Conservation (phyloP, 2,329 filamentous ascomycete species). For the Hymenoscyphus infarciens region DNA sequence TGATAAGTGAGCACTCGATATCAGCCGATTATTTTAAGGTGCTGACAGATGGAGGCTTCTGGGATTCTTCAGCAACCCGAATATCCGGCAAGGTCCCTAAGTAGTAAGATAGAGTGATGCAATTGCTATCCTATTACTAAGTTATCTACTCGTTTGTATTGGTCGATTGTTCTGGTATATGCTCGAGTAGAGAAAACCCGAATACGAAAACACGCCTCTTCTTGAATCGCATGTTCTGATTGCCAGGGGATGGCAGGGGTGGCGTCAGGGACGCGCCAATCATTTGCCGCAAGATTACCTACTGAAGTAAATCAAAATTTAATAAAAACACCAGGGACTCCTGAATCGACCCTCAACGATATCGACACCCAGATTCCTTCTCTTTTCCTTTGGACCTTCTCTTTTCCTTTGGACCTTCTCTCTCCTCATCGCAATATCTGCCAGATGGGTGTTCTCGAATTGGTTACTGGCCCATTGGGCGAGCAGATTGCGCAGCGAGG, state of each 20-base stretch:
- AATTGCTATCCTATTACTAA: too few relatives aligned
- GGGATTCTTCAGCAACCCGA: background rate
- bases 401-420: background rate
- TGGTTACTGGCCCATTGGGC: constrained; percentile 28
- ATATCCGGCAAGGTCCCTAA: background rate
- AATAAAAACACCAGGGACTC: constrained; percentile 2
- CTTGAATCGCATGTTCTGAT: background rate
- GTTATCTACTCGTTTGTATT: background rate
- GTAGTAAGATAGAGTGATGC: too few relatives aligned
- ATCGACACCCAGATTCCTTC: background rate
- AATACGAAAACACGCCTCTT: constrained; percentile 9
- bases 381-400: background rate
- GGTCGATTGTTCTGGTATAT: background rate
- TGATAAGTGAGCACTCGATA: too few relatives aligned
- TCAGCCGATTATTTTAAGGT: background rate
- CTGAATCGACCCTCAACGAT: background rate
- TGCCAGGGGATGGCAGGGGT: background rate
- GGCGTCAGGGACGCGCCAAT: constrained; percentile 19
- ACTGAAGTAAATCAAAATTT: background rate
- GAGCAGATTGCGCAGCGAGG: constrained; percentile 32
- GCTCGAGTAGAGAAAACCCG: background rate
- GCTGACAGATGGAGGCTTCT: background rate
- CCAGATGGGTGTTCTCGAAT: constrained; percentile 34
- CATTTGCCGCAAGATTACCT: constrained; percentile 4
- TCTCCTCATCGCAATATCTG: constrained; percentile 1